Conservation (phyloP, 2,329 filamentous ascomycete species). For the Thermothelomyces thermophilus region DNA sequence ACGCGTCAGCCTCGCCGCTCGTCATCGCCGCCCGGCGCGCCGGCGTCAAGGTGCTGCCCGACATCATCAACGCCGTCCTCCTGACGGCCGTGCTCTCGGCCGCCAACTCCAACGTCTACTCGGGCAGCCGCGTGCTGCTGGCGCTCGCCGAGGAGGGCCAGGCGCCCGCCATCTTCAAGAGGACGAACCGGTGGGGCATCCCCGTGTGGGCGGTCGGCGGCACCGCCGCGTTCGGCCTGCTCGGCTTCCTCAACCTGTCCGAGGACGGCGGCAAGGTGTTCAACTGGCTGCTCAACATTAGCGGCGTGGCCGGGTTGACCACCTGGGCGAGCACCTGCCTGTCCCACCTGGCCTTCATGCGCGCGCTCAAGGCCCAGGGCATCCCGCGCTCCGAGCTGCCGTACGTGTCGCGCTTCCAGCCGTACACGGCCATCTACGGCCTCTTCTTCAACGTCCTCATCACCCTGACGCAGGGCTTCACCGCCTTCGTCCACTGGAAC, state of each 20-base stretch:
- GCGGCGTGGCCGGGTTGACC: conserved; percentile 62
- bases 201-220: conserved; percentile 55
- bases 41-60: conserved; percentile 56
- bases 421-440: conserved; percentile 59
- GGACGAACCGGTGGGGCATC: conserved; percentile 55
- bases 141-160: conserved; percentile 58
- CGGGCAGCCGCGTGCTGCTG: conserved; percentile 61
- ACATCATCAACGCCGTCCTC: conserved; percentile 72
- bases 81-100: conserved; percentile 73
- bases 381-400: conserved; percentile 53
- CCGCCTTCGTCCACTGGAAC: conserved; percentile 58
- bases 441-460: conserved; percentile 60
- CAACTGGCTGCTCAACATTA: conserved; percentile 67
- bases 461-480: conserved; percentile 62
- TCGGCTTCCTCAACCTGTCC: conserved; percentile 63
- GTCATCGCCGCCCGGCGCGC: conserved; percentile 55
- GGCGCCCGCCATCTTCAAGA: conserved; percentile 53
- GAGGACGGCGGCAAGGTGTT: conserved; percentile 55
- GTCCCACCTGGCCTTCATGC: conserved; percentile 60
- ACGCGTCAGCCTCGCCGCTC: conserved; percentile 60
- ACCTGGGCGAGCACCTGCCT: conserved; percentile 61
- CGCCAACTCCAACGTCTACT: conserved; percentile 72
- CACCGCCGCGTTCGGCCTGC: conserved; percentile 52
- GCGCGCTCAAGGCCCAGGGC: conserved; percentile 48
- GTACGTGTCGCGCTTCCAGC: conserved; percentile 56